Evolutionary conservation across 2,329 filamentous ascomycete genomes (phyloP), one percentile per base, ranked within the genome.

Genomic region (Epichloe festucae): DNA sequence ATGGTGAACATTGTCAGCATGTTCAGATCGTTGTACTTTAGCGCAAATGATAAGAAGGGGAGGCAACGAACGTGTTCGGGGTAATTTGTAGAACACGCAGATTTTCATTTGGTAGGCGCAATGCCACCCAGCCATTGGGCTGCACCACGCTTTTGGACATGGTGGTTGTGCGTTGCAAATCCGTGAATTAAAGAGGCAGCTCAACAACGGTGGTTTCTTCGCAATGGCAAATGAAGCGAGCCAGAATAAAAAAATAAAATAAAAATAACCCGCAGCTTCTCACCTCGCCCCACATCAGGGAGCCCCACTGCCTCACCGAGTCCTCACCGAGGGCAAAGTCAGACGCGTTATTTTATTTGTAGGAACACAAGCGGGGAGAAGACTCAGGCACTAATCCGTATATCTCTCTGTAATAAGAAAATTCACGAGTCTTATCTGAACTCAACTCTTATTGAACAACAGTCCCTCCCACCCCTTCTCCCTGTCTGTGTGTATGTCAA

Each of bases 121-220:
- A 65, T 45, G 72, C 76, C 8, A 79, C 75, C 81, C 80, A 84
- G 52, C 74, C 70, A 63, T 82, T 72, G 55, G 79, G 77, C 59
- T 78, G 71, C 10, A 69, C 63, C 19, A 57, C 58, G 46, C 65
- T 62, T 63, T 63, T 61, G 5, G 63, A 53, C 60, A 70, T 65
- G 27, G 36, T 48, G 50, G 8, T 39, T 17, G 46, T 17, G 15
- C 27, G 17, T 10, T 34, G 19, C 40, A 17, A 17, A 38, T 36
- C n/a, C 17, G 31, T 10, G 23, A 11, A 10, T 34, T 21, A 34
- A 45, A 36, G 31, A 21, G 15, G 35, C 48, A 23, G 47, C 40
- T 31, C 12, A 19, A 11, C 12, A 15, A 23, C 12, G 1, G 19
- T 5, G n/a, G 14, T 6, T 44, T 31, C 17, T 15, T 27, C 27